Evolutionary conservation across 805 yeast genomes (phyloP), one percentile per base, ranked within the genome.

Genomic region (Metschnikowia picachoensis): DNA sequence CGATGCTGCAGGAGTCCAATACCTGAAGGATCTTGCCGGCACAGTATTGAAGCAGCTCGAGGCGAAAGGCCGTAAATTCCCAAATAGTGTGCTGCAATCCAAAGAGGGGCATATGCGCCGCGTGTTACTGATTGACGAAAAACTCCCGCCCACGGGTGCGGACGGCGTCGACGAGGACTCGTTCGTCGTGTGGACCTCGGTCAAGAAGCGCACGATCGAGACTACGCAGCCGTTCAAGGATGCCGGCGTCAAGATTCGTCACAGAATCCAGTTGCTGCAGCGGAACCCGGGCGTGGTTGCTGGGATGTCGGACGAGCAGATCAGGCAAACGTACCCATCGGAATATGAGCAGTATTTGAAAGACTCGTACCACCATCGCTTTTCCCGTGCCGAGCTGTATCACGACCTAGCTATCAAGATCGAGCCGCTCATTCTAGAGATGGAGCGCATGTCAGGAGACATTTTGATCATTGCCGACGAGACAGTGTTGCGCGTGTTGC

Each of bases 391-490:
- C 0, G 99, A 94, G 68, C 87, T 95, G 41, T 94, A 90, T 61
- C 99, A 94, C 66, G 99, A 94, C 65, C 75, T 94, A 47, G 98
- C 99, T 0, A 85, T 94, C 32, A 82, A 96, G 57, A 78, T 94
- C 68, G 99, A 94, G 66, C 96, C 98, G 0, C 73, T 94, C 45
- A 80, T 94, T 50, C 74, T 94, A 62, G 98, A 94, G 65, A 84
- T 94, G 82, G 99, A 94, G 65, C 78, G 97, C 56, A 83, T 86
- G 78, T 79, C 87, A 43, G 87, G 89, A 16, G 97, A 90, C 61
- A 78, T 94, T 13, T 71, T 94, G 54, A 85, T 94, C 49, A 86
- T 94, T 55, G 97, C 97, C 1, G 97, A 94, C 62, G 97, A 92
- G 59, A 81, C 95, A 1, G 85, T 94, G 2, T 74, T 95, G 52